Conservation (phyloP, 1,284 basidiomycete genomes). For the Marasmius tenuissimus region DNA sequence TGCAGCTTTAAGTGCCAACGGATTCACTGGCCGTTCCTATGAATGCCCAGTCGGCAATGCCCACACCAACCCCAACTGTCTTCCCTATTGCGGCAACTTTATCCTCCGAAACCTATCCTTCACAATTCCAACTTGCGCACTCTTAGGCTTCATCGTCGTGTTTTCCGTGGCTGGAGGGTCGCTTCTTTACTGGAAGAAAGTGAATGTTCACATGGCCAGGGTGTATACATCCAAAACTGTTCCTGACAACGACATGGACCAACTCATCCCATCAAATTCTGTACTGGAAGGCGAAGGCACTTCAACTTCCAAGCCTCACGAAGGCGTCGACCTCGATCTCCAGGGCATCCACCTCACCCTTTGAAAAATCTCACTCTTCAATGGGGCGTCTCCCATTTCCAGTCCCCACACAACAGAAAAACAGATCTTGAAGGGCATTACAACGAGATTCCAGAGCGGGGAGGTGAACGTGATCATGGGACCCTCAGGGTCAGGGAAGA, state of each 20-base stretch:
- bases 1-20: slow-evolving; percentile 12
- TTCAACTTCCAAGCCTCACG: not conserved
- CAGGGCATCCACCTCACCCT: slow-evolving; percentile 23
- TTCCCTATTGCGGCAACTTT: slow-evolving; percentile 15
- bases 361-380: slow-evolving; percentile 26
- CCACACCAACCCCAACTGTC: slow-evolving; percentile 9
- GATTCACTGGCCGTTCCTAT: slow-evolving; percentile 15
- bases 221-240: not conserved
- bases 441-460: slow-evolving; percentile 40
- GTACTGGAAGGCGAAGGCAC: not conserved
- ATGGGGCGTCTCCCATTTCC: not conserved
- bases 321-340: slow-evolving; percentile 11
- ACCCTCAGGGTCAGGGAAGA: slow-evolving; percentile 43
- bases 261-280: no score
- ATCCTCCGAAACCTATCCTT: slow-evolving; percentile 14
- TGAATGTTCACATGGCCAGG: slow-evolving; percentile 5
- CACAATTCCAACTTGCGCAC: slow-evolving; percentile 25
- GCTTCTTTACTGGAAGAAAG: slow-evolving; percentile 7
- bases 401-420: no score
- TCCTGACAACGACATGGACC: no score
- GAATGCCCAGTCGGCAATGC: slow-evolving; percentile 15
- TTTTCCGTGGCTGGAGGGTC: slow-evolving; percentile 12
- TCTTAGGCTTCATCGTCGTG: slow-evolving; percentile 34
- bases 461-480: slow-evolving; percentile 45
- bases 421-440: slow-evolving; percentile 41